Evolutionary conservation across 306 rosid genomes (phyloP), one percentile per base, ranked within the genome.

Genomic region (Aeschynomene evenia): DNA sequence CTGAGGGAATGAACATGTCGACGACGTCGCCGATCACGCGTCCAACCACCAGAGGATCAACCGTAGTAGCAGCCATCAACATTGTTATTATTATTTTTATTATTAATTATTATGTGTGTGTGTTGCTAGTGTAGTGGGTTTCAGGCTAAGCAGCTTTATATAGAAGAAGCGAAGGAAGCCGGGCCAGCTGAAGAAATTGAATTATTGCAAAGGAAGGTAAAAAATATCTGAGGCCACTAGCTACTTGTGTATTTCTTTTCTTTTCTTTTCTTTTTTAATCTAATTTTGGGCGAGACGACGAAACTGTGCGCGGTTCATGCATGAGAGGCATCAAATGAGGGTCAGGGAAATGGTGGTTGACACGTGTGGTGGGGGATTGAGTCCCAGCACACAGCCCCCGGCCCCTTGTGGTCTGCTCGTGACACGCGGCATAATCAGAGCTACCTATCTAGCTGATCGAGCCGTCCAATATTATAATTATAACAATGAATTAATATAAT

Each of bases 11-110:
- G 57, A 93, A 93, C 96, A 93, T 82, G 86, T 93, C 97, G 0
- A 93, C 84, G 0, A 90, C 96, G 43, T 93, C 98, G 0, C 97
- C 98, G 13, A 93, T 90, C 59, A 93, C 96, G 0, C 96, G 80
- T 1, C 97, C 97, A 15, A 93, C 90, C 0, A 93, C 89, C 5
- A 93, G 81, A 2, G 98, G 98, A 74, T 93, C 98, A 9, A 82
- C 93, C 0, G 93, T n/a, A 90, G 10, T n/a, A n/a, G 80, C 68
- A 7, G 94, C 87, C 98, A 93, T 88, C 24, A 20, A n/a, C n/a
- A n/a, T n/a, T n/a, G n/a, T n/a, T n/a, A n/a, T n/a, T n/a, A n/a
- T n/a, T n/a, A n/a, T n/a, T n/a, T n/a, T n/a, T n/a, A n/a, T n/a
- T n/a, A n/a, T n/a, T n/a, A n/a, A n/a, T n/a, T n/a, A n/a, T n/a